These are phyloP conservation scores for Pelagophyceae sp. DNA, from an alignment of 352 stramenopile species.

Conservation along the genomic window DNA sequence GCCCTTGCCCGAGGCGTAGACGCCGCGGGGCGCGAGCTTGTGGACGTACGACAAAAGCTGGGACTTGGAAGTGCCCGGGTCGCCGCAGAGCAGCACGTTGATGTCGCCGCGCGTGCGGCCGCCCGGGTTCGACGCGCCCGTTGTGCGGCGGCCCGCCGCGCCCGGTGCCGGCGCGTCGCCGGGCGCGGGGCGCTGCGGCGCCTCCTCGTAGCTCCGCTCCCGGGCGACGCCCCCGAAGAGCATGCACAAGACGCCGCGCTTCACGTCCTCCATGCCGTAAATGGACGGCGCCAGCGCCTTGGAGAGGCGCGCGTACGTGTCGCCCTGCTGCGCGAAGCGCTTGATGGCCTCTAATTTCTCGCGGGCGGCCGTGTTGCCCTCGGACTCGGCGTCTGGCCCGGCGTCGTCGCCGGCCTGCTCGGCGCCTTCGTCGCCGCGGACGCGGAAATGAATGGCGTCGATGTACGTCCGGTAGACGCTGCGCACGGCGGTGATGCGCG, in stretches of 20 bases:
- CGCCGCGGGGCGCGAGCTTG: constrained; percentile 84
- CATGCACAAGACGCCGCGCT: constrained; percentile 96
- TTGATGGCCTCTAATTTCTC: constrained; percentile 46
- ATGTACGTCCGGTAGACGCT: constrained; percentile 97
- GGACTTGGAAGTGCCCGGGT: constrained; percentile 93
- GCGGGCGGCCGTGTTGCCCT: constrained; percentile 54
- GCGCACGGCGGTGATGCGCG: constrained; percentile 82
- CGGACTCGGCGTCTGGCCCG: constrained; percentile 13
- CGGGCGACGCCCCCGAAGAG: constrained; percentile 87
- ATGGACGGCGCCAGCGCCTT: constrained; percentile 70
- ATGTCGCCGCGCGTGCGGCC: constrained; percentile 79
- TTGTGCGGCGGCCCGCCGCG: constrained; percentile 23
- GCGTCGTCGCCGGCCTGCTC: neutral
- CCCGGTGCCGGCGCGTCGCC: constrained; percentile 9
- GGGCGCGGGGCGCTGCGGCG: constrained; percentile 18
- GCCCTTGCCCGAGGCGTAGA: constrained; percentile 98
- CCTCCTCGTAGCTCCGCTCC: constrained; percentile 35
- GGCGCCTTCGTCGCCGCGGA: constrained; percentile 22
- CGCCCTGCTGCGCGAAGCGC: constrained; percentile 41
- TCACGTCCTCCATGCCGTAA: constrained; percentile 96
- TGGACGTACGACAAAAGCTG: constrained; percentile 95
- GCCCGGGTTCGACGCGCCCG: constrained; percentile 26
- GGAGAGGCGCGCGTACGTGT: constrained; percentile 66
- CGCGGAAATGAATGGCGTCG: constrained; percentile 93
- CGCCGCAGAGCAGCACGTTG: constrained; percentile 95